Evolutionary conservation across 2,329 filamentous ascomycete genomes (phyloP).

Genomic region (Esteya vermicola): DNA sequence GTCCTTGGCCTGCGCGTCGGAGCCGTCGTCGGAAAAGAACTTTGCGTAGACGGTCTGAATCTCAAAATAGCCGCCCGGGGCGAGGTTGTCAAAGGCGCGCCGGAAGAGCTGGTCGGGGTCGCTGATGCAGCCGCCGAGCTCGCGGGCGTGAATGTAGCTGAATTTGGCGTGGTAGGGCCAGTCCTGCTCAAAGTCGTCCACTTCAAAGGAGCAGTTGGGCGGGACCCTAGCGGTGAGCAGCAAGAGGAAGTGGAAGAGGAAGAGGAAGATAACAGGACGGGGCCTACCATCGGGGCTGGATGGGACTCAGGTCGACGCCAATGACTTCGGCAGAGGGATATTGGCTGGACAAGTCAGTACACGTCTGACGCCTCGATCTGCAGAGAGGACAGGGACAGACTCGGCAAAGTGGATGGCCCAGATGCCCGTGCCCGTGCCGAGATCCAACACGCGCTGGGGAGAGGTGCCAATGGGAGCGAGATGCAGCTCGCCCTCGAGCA

Average conservation of each 20-base stretch:
- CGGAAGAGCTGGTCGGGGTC: conserved; percentile 29
- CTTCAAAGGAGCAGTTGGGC: conserved; percentile 57
- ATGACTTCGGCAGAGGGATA: conserved; percentile 31
- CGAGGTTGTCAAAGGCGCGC: conserved; percentile 19
- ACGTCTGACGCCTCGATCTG: not conserved
- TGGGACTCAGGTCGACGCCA: conserved; percentile 52
- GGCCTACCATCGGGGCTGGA: conserved; percentile 32
- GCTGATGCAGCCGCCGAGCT: conserved; percentile 32
- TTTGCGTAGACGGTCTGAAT: conserved; percentile 28
- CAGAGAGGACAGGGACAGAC: not conserved
- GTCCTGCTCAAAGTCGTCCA: conserved; percentile 38
- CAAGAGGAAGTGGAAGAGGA: conserved; percentile 22
- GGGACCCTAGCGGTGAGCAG: conserved; percentile 21
- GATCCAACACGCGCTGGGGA: conserved; percentile 26
- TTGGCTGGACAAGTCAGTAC: not conserved
- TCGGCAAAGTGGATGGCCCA: conserved; percentile 53
- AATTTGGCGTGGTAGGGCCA: conserved; percentile 19
- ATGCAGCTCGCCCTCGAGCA: conserved; percentile 26
- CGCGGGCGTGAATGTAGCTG: conserved; percentile 38
- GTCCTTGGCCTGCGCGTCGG: conserved; percentile 2
- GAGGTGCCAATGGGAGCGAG: conserved; percentile 27
- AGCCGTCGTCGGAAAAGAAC: conserved; percentile 13
- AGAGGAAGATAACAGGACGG: conserved; percentile 14
- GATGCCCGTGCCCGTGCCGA: conserved; percentile 39
- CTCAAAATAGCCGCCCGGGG: conserved; percentile 39